A percentile compares a stretch with the other conserved stretches of the same genome.
phyloP scores from a whole-genome alignment of 306 rosid genomes.

The Clitoria ternatea region DNA sequence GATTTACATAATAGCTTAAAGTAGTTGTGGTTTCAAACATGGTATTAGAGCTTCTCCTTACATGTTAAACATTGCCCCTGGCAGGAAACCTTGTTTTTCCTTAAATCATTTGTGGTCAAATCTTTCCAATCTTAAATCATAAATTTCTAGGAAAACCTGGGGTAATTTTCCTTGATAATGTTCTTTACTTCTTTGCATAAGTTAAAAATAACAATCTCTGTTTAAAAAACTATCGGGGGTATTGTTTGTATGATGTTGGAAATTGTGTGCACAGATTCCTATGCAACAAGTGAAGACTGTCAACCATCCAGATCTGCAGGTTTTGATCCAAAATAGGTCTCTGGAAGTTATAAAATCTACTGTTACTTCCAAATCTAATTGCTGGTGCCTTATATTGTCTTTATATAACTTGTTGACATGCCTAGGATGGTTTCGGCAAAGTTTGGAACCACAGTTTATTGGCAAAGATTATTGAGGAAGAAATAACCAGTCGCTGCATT shows the following conservation, averaged over 20 bases:
- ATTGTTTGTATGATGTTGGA: constrained; percentile 22
- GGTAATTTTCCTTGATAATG: neutral
- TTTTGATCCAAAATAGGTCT: constrained; percentile 36
- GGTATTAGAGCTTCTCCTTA: neutral
- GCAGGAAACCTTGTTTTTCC: neutral
- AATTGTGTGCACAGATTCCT: constrained; percentile 50
- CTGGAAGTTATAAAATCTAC: constrained; percentile 20
- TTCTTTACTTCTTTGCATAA: neutral
- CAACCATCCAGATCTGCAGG: constrained; percentile 90
- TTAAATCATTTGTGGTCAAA: constrained; percentile 6
- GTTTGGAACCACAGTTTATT: constrained; percentile 65
- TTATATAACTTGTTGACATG: constrained; percentile 26
- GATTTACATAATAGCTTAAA: constrained; percentile 19
- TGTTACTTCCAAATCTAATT: constrained; percentile 4
- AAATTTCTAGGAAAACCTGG: neutral
- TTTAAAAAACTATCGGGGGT: neutral
- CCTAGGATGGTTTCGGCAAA: constrained; percentile 87
- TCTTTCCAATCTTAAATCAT: constrained; percentile 1
- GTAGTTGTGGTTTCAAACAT: constrained; percentile 9
- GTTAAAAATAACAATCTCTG: neutral
- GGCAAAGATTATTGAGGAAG: constrained; percentile 54
- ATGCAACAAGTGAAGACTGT: constrained; percentile 60
- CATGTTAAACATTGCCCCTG: neutral
- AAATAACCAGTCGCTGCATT: constrained; percentile 41
- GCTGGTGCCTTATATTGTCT: constrained; percentile 12